Percentiles rank a stretch among this genome's conserved stretches.
Evolutionary conservation across 2,329 filamentous ascomycete species (phyloP).

Genomic region (Blastomyces emzantsi): DNA sequence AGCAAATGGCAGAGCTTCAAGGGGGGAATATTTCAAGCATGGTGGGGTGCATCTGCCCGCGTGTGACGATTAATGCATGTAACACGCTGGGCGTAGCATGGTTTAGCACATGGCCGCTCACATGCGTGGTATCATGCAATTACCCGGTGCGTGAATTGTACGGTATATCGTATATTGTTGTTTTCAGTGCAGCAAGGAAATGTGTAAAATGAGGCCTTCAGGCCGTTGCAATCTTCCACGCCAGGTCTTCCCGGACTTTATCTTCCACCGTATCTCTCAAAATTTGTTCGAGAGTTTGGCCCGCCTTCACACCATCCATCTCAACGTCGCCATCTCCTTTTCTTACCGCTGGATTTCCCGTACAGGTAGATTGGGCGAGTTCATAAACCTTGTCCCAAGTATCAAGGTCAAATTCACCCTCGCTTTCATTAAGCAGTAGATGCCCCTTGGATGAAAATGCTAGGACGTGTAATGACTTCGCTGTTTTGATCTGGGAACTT

Average conservation of each 20-base stretch:
- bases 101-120: neutral
- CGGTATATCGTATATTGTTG: neutral
- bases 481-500: conserved; percentile 51
- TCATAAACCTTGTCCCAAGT: conserved; percentile 67
- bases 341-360: conserved; percentile 45
- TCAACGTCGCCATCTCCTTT: conserved; percentile 30
- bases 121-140: neutral
- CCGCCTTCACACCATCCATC: conserved; percentile 34
- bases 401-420: conserved; percentile 64
- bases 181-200: neutral
- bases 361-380: conserved; percentile 58
- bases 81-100: neutral
- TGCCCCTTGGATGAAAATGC: conserved; percentile 67
- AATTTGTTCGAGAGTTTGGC: conserved; percentile 47
- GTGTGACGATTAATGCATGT: neutral
- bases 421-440: conserved; percentile 69
- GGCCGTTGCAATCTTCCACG: conserved; percentile 31
- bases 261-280: conserved; percentile 53
- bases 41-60: neutral
- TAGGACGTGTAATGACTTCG: conserved; percentile 70
- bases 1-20: neutral
- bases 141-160: neutral
- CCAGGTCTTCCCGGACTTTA: conserved; percentile 40
- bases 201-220: conserved; percentile 18
- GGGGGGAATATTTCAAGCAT: neutral